phyloP scores from a whole-genome alignment of 352 stramenopile genomes.

The Pythium monospermum region DNA sequence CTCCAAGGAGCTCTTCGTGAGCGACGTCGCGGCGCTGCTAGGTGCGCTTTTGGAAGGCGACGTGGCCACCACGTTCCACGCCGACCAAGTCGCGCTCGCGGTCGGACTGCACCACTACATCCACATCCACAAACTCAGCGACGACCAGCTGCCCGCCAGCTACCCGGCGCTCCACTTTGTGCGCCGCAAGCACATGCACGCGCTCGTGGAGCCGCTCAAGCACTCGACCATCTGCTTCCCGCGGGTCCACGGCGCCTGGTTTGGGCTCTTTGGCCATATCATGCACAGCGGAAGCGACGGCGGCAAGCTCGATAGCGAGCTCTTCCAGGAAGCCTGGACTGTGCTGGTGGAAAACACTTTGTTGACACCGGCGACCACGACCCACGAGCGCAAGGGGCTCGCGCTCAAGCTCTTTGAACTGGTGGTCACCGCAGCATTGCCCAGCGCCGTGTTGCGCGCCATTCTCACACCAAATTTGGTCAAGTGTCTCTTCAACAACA shows the following conservation, averaged over 20 bases:
- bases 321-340: constrained; percentile 75
- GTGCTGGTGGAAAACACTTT: constrained; percentile 81
- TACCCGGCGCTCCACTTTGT: constrained; percentile 43
- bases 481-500: constrained; percentile 82
- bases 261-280: constrained; percentile 70
- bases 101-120: constrained; percentile 73
- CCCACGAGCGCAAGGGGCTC: constrained; percentile 72
- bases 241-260: constrained; percentile 75
- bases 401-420: constrained; percentile 85
- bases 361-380: constrained; percentile 35
- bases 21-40: constrained; percentile 32
- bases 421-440: constrained; percentile 43
- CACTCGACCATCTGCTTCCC: constrained; percentile 66
- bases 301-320: constrained; percentile 44
- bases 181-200: constrained; percentile 53
- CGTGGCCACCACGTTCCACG: constrained; percentile 46
- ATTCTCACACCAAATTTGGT: constrained; percentile 76
- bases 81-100: constrained; percentile 76
- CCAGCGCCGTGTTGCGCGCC: constrained; percentile 38
- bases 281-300: constrained; percentile 36
- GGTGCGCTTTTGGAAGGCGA: constrained; percentile 24
- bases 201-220: constrained; percentile 60
- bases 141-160: constrained; percentile 28
- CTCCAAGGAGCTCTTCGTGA: constrained; percentile 40
- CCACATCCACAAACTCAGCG: constrained; percentile 29